Base-by-base conservation (phyloP, 2,329 filamentous ascomycete genomes). In the Colletotrichum horii region DNA sequence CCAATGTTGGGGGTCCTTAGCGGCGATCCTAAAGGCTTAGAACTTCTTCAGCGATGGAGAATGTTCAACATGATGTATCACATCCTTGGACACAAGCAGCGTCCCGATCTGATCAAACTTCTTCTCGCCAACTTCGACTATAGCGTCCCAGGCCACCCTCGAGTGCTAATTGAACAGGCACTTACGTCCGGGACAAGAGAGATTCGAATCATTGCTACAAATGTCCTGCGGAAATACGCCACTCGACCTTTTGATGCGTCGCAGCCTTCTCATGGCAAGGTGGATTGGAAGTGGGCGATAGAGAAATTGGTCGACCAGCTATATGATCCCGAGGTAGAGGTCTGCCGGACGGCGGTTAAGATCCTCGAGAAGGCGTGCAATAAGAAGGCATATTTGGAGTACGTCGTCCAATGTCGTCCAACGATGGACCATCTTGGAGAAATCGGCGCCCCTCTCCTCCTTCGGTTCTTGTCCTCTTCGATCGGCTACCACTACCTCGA, bases 1-100 rank as follows among this genome's bases (percentile, higher is more conserved):
- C 92, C 96, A 16, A 95, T 99, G 88, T 87, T 99, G 3, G 97
- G 97, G 9, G 93, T 95, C 14, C 86, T 99, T 74, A 98, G 94
- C 79, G 93, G 93, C 69, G 95, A 98, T 80, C 87, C 91, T 0
- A 95, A 94, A 79, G 97, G 97, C 1, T 89, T 98, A 28, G 92
- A 94, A 76, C 96, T 99, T 86, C 91, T 99, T 81, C 96, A 98
- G 83, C 90, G 95, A 80, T 98, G 97, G 96, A 95, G 96, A 80
- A 97, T 99, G 90, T 96, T 98, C 86, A 98, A 98, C 84, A 99
- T 99, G 95, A 97, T 98, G 89, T 99, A 99, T 83, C 97, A 98
- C 84, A 98, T 99, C 76, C 91, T 98, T 74, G 96, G 98, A 81
- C 89, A 98, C 60, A 95, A 94, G 80, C 94, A 97, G 83, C 94